These are phyloP conservation scores for Uromyces viciae-fabae DNA, from an alignment of 1,284 basidiomycete genomes.

Conservation along the genomic window DNA sequence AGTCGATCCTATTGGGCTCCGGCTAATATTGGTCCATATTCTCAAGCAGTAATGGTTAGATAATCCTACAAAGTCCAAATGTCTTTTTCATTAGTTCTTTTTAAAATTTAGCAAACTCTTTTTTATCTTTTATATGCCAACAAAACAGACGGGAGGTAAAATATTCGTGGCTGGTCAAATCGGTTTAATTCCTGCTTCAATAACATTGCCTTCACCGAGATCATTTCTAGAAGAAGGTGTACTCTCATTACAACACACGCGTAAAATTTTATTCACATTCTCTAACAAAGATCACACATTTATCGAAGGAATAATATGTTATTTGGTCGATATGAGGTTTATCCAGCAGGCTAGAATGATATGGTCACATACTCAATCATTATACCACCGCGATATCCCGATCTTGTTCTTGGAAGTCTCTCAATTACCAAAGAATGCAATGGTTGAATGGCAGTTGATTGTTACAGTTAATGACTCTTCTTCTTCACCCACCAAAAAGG, in stretches of 20 bases:
- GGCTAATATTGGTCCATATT: conserved; percentile 97
- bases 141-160: conserved; percentile 66
- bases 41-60: conserved; percentile 78
- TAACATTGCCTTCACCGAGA: conserved; percentile 65
- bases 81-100: background rate
- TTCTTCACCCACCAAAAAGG: background rate
- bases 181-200: conserved; percentile 71
- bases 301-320: conserved; percentile 36
- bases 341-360: conserved; percentile 18
- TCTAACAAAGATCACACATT: conserved; percentile 46
- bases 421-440: conserved; percentile 70
- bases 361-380: conserved; percentile 9
- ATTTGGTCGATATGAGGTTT: background rate
- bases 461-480: background rate
- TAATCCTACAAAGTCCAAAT: background rate
- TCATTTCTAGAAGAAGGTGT: conserved; percentile 66
- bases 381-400: conserved; percentile 55
- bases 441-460: conserved; percentile 59
- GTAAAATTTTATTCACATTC: conserved; percentile 61
- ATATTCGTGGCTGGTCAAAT: conserved; percentile 93
- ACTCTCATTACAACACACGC: conserved; percentile 74
- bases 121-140: conserved; percentile 21
- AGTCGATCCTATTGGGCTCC: conserved; percentile 96
- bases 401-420: conserved; percentile 67
- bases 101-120: background rate